phyloP scores from a whole-genome alignment of 495 filamentous ascomycete species.

The Baudoinia panamericana region DNA sequence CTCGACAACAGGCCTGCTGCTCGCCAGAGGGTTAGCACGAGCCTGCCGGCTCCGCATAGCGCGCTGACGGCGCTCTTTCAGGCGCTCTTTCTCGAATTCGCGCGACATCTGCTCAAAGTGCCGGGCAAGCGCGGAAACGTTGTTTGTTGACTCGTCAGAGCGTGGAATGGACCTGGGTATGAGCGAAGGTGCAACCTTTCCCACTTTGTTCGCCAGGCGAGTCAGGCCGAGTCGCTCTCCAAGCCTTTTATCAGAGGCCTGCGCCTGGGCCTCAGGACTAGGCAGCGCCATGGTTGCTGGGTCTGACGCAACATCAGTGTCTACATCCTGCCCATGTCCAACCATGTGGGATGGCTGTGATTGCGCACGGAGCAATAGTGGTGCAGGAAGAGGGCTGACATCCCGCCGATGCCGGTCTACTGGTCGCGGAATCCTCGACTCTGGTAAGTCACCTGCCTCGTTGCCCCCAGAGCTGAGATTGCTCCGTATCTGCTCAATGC shows the following conservation, averaged over 20 bases:
- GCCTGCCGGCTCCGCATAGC: constrained; percentile 69
- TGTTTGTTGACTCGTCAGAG: constrained; percentile 49
- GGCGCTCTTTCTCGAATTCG: constrained; percentile 90
- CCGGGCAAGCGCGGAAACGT: constrained; percentile 72
- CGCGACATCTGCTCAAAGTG: constrained; percentile 94
- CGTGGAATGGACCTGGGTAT: constrained; percentile 77
- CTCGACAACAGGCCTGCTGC: constrained; percentile 91
- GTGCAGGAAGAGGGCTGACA: constrained; percentile 25
- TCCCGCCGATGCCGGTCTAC: constrained; percentile 32
- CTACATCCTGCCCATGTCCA: constrained; percentile 7
- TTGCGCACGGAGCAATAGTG: constrained; percentile 54
- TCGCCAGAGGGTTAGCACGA: constrained; percentile 73
- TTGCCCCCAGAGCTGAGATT: neutral
- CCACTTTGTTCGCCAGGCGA: constrained; percentile 18
- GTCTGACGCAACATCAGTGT: neutral
- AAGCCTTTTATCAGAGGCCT: no score
- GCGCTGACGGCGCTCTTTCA: constrained; percentile 69
- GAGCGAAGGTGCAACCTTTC: constrained; percentile 37
- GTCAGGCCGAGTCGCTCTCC: constrained; percentile 22
- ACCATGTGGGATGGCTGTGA: constrained; percentile 47
- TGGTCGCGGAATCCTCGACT: constrained; percentile 24
- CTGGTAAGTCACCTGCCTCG: neutral
- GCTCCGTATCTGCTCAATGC: constrained; percentile 22
- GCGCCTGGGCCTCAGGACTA: constrained; percentile 16
- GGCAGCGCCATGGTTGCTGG: constrained; percentile 4